Evolutionary conservation across 1,139 yeast genomes (phyloP), one percentile per base, ranked within the genome.

Genomic region (Yamadazyma blattariae): DNA sequence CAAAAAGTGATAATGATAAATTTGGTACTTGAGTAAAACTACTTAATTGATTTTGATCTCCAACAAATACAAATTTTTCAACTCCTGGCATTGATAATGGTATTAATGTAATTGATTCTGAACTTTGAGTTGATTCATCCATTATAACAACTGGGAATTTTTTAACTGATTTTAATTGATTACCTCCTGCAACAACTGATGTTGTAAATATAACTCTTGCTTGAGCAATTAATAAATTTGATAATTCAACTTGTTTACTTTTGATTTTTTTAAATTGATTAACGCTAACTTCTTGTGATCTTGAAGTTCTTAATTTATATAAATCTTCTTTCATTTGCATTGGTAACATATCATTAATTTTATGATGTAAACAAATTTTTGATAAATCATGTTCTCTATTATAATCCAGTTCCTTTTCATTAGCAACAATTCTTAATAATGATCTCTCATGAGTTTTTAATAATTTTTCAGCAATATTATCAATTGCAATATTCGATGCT

Each of bases 401-500:
- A 50, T 82, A 82, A 44, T 80, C 86, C 25, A 65, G 59, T 47
- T 82, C 86, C 50, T 81, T 82, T 33, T 77, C 76, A 33, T 61
- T 63, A 0, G 88, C 75, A 1, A 78, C 74, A 39, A 82, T 78
- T 61, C 90, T 67, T 34, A 82, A 53, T 15, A 81, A 71, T 27
- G 73, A 74, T 33, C 67, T 67, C 6, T 71, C 73, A 42, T 75
- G 74, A 27, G 69, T 66, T 4, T 61, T 61, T 9, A 50, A 36
- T 40, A 82, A 62, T 48, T 82, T 81, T 48, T 82, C 89, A 0
- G 88, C 89, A 54, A 82, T 81, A 47, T 82, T 82, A 52, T 82
- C 90, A 48, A 82, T 80, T 2, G 90, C 89, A 51, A 82, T 78
- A 49, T 82, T 82, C 1, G 88, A 81, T 0, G 87, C 85, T 0